Conservation (phyloP, 2,329 filamentous ascomycete species). For the Ambrosiella beaveri region DNA sequence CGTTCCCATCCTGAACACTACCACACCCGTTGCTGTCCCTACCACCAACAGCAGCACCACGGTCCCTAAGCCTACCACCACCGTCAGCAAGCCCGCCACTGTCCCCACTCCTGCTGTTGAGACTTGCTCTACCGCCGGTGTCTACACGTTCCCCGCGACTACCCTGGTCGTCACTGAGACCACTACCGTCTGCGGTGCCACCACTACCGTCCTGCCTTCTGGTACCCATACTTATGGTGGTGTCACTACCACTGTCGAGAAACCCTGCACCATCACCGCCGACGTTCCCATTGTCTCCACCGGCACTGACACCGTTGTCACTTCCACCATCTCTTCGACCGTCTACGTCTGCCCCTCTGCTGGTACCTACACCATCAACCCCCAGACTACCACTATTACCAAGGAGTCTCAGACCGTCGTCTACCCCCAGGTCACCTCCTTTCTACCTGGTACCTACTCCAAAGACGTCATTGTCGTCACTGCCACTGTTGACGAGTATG, state of each 20-base stretch:
- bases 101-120: conserved; percentile 36
- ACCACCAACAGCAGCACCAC: conserved; percentile 22
- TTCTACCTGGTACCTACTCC: conserved; percentile 56
- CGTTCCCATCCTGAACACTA: neutral
- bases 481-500: conserved; percentile 48
- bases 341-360: conserved; percentile 56
- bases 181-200: conserved; percentile 48
- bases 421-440: conserved; percentile 48
- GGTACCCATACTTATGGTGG: conserved; percentile 56
- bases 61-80: conserved; percentile 19
- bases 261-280: conserved; percentile 50
- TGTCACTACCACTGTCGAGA: conserved; percentile 52
- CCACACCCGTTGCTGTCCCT: conserved; percentile 12
- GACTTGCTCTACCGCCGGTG: conserved; percentile 47
- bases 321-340: conserved; percentile 50
- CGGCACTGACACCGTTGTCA: conserved; percentile 37
- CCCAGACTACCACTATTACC: conserved; percentile 43
- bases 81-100: conserved; percentile 24
- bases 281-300: conserved; percentile 50
- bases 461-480: conserved; percentile 49
- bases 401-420: conserved; percentile 35
- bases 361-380: conserved; percentile 60
- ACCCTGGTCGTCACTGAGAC: conserved; percentile 50
- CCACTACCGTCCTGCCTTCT: conserved; percentile 41
- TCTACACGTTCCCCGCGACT: conserved; percentile 58